phyloP scores from a whole-genome alignment of 768 basidiomycete genomes.

The Serpula lacrymans region DNA sequence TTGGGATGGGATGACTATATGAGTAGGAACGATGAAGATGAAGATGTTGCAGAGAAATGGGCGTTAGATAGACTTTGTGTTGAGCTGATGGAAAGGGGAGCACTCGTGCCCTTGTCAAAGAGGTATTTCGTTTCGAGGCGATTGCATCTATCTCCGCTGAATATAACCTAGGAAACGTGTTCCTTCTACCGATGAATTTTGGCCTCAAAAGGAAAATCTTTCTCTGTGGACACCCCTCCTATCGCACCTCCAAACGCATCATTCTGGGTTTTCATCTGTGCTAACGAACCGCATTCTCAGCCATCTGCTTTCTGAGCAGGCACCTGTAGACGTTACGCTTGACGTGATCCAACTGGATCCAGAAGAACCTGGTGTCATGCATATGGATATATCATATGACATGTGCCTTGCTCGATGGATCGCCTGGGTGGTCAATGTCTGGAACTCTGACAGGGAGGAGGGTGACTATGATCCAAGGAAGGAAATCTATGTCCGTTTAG shows the following conservation, averaged over 20 bases:
- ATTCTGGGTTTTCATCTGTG: conserved; percentile 49
- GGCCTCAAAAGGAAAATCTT: conserved; percentile 51
- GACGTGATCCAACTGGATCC: conserved; percentile 16
- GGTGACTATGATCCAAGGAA: conserved; percentile 41
- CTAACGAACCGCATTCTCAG: conserved; percentile 47
- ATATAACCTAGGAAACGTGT: conserved; percentile 49
- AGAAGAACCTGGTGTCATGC: conserved; percentile 14
- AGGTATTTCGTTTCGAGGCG: conserved; percentile 33
- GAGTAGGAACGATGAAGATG: conserved; percentile 29
- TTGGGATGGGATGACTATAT: conserved; percentile 42
- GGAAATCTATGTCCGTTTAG: conserved; percentile 41
- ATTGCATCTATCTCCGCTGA: conserved; percentile 4
- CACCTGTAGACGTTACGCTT: conserved; percentile 9
- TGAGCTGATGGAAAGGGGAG: conserved; percentile 64
- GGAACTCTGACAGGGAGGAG: conserved; percentile 27
- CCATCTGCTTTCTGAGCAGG: conserved; percentile 23
- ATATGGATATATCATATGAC: conserved; percentile 44
- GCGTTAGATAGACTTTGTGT: conserved; percentile 68
- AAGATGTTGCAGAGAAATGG: conserved; percentile 58
- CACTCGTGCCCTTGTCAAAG: conserved; percentile 77
- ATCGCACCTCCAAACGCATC: conserved; percentile 50
- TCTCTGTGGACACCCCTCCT: conserved; percentile 67
- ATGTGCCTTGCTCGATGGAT: conserved; percentile 69
- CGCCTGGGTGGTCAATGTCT: conserved; percentile 52
- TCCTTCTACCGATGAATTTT: conserved; percentile 37